These are phyloP conservation scores for Boletus pseudo-olivaceus DNA, from an alignment of 768 basidiomycete genomes.

Conservation along the genomic window DNA sequence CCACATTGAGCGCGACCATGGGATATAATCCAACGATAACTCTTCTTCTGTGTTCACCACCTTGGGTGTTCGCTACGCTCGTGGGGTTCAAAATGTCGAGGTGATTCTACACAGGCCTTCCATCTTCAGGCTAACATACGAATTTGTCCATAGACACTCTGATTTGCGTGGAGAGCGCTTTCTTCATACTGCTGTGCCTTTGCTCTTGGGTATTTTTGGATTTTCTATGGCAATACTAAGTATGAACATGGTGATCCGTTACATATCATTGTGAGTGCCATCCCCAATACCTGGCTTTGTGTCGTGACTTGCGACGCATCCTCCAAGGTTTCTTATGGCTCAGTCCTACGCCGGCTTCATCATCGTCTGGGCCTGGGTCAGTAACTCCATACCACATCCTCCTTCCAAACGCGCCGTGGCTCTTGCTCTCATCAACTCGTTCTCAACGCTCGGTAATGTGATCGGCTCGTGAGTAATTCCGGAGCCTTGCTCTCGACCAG, in stretches of 20 bases:
- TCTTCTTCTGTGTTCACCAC: conserved; percentile 66
- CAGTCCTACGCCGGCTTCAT: conserved; percentile 73
- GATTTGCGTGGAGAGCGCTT: conserved; percentile 70
- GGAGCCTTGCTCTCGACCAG: neutral
- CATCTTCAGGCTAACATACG: neutral
- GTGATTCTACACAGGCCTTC: conserved; percentile 30
- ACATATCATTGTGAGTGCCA: conserved; percentile 54
- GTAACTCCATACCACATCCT: conserved; percentile 66
- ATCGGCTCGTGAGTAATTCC: conserved; percentile 63
- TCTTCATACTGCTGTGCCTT: conserved; percentile 55
- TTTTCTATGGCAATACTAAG: conserved; percentile 65
- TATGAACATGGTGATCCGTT: conserved; percentile 58
- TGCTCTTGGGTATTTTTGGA: conserved; percentile 60
- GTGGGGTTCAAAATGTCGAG: conserved; percentile 51
- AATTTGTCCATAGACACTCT: conserved; percentile 50
- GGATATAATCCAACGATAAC: conserved; percentile 63
- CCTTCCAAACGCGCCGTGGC: conserved; percentile 88
- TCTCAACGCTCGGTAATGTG: conserved; percentile 82
- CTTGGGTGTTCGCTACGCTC: conserved; percentile 62
- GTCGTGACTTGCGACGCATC: conserved; percentile 1
- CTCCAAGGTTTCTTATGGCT: conserved; percentile 68
- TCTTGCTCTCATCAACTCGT: conserved; percentile 76
- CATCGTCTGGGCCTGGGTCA: conserved; percentile 53
- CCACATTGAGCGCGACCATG: conserved; percentile 70
- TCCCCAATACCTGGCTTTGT: neutral